These are phyloP conservation scores for Wickerhamomyces queroliae DNA, from an alignment of 805 yeast species.

Conservation along the genomic window DNA sequence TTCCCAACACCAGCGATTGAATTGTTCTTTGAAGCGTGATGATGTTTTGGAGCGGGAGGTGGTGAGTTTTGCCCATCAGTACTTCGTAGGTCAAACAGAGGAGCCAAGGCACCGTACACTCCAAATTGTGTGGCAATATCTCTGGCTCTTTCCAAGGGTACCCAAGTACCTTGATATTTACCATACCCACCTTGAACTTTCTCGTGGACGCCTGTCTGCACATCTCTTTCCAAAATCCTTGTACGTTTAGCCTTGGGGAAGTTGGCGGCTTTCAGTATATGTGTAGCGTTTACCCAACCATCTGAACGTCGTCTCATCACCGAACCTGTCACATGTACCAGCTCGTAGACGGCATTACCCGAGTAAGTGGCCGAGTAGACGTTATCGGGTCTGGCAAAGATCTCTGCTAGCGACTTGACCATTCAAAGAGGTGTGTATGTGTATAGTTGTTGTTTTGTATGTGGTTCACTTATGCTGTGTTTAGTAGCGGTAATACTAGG, in stretches of 20 bases:
- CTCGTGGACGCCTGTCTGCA: conserved; percentile 85
- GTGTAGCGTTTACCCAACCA: conserved; percentile 93
- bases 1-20: conserved; percentile 9
- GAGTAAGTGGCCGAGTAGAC: conserved; percentile 76
- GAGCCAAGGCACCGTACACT: conserved; percentile 54
- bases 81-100: conserved; percentile 58
- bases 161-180: conserved; percentile 96
- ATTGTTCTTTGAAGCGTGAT: conserved; percentile 44
- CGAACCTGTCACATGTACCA: conserved; percentile 59
- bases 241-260: conserved; percentile 94
- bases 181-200: conserved; percentile 98
- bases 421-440: no score
- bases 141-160: conserved; percentile 72
- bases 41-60: conserved; percentile 61
- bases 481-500: no score
- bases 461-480: no score
- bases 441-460: no score
- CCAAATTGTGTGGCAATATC: conserved; percentile 61
- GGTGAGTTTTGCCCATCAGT: conserved; percentile 45
- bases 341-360: conserved; percentile 80
- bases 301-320: conserved; percentile 74
- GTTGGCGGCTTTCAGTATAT: conserved; percentile 86
- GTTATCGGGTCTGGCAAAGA: conserved; percentile 21
- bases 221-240: conserved; percentile 85
- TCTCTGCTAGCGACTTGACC: not conserved